phyloP scores from a whole-genome alignment of 2,329 filamentous ascomycete genomes.

The Botryotinia calthae region DNA sequence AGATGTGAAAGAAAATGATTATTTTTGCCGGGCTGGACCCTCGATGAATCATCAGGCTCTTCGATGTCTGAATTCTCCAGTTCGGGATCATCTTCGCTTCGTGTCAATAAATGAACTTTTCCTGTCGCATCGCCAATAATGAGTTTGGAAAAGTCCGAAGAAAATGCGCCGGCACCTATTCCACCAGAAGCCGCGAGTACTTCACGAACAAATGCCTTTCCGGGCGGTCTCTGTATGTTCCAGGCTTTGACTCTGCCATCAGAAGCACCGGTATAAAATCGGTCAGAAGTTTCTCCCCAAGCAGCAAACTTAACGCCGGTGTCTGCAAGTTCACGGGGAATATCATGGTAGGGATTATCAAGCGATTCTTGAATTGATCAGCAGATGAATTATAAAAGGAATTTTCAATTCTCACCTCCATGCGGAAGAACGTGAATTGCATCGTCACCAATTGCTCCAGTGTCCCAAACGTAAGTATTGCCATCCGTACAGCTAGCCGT shows the following conservation, averaged over 20 bases:
- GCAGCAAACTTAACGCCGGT: conserved; percentile 62
- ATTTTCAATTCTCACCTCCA: conserved; percentile 40
- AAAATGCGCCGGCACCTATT: conserved; percentile 58
- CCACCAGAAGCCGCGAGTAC: conserved; percentile 55
- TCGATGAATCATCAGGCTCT: background rate
- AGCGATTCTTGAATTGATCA: conserved; percentile 32
- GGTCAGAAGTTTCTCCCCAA: conserved; percentile 56
- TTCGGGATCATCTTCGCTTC: conserved; percentile 44
- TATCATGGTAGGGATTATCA: conserved; percentile 35
- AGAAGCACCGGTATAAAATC: conserved; percentile 62
- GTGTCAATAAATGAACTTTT: conserved; percentile 54
- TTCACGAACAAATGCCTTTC: conserved; percentile 49
- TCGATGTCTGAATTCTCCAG: conserved; percentile 4
- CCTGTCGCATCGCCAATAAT: conserved; percentile 61
- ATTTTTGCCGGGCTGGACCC: background rate
- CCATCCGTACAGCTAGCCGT: conserved; percentile 62
- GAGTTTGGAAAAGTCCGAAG: conserved; percentile 53
- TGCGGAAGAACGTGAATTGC: conserved; percentile 57
- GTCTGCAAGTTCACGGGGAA: conserved; percentile 51
- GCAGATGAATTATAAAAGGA: background rate
- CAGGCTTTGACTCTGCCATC: conserved; percentile 63
- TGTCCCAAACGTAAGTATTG: conserved; percentile 63
- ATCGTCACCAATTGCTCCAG: conserved; percentile 49
- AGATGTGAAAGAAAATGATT: background rate
- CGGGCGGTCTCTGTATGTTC: conserved; percentile 50